phyloP scores from a whole-genome alignment of 2,329 filamentous ascomycete genomes.

The Colletotrichum sidae region DNA sequence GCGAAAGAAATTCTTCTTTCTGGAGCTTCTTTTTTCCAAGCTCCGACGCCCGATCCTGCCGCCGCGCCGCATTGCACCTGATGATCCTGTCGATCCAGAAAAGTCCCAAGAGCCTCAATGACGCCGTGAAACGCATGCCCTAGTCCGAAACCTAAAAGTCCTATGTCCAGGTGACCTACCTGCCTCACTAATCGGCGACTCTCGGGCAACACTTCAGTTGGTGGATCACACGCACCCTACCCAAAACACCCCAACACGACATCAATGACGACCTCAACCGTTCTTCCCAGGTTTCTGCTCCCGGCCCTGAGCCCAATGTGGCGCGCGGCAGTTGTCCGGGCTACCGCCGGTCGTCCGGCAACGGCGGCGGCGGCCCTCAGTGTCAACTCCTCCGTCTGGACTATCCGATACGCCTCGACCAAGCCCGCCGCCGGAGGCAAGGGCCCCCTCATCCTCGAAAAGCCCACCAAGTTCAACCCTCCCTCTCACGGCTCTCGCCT shows the following conservation, averaged over 20 bases:
- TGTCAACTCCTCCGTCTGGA: constrained; percentile 38
- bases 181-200: constrained; percentile 13
- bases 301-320: constrained; percentile 70
- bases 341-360: constrained; percentile 44
- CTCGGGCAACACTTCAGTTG: constrained; percentile 7
- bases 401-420: constrained; percentile 47
- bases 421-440: constrained; percentile 54
- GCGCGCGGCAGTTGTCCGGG: constrained; percentile 48
- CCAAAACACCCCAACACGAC: constrained; percentile 8
- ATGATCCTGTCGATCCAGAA: constrained; percentile 26
- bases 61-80: constrained; percentile 9
- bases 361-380: constrained; percentile 13
- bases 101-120: constrained; percentile 25
- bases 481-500: constrained; percentile 87
- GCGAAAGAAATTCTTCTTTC: constrained; percentile 25
- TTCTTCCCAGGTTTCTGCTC: constrained; percentile 76
- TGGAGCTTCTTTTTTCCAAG: constrained; percentile 35
- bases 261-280: constrained; percentile 58
- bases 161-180: constrained; percentile 24
- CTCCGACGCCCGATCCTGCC: constrained; percentile 20
- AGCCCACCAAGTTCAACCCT: constrained; percentile 90
- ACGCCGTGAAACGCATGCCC: constrained; percentile 31
- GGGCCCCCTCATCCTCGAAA: constrained; percentile 78
- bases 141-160: constrained; percentile 17
- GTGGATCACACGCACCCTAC: constrained; percentile 7